A percentile compares a stretch with the other conserved stretches of the same genome.
phyloP scores from a whole-genome alignment of 2,329 filamentous ascomycete genomes.

The Neofusicoccum umdonicola region DNA sequence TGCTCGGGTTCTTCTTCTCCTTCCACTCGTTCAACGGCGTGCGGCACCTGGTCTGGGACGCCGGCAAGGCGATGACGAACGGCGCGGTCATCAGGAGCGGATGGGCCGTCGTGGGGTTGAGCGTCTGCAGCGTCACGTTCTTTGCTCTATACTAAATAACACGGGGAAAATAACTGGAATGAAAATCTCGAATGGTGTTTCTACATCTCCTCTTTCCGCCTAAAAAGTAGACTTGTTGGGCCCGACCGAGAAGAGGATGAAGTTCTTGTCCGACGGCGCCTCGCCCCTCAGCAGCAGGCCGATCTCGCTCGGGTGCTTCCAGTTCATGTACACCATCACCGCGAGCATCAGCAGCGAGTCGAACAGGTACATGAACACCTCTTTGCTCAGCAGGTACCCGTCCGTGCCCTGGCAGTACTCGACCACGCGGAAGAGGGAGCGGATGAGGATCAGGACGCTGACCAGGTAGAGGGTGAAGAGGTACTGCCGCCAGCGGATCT shows the following conservation, averaged over 20 bases:
- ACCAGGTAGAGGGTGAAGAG: constrained; percentile 45
- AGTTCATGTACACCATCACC: constrained; percentile 42
- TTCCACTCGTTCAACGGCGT: constrained; percentile 67
- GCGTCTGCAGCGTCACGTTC: constrained; percentile 32
- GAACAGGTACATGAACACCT: constrained; percentile 48
- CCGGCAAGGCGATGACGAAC: constrained; percentile 61
- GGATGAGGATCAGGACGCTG: constrained; percentile 47
- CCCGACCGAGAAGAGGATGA: too few species aligned
- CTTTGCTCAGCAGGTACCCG: constrained; percentile 45
- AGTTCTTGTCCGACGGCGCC: too few species aligned
- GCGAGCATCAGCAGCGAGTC: constrained; percentile 47
- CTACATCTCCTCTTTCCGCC: too few species aligned
- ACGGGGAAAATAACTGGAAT: too few species aligned
- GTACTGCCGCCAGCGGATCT: constrained; percentile 26
- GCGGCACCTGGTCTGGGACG: constrained; percentile 72
- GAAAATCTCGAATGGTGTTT: too few species aligned
- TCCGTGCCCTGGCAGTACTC: constrained; percentile 48
- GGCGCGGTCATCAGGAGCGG: constrained; percentile 63
- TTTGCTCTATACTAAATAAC: too few species aligned
- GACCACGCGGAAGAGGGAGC: constrained; percentile 48
- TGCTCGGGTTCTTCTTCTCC: constrained; percentile 63
- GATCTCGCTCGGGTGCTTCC: constrained; percentile 34
- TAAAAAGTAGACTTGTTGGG: too few species aligned
- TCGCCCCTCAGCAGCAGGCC: background rate
- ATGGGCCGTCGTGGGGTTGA: constrained; percentile 61